phyloP scores from a whole-genome alignment of 2,329 filamentous ascomycete species.

The Alternaria longipes region DNA sequence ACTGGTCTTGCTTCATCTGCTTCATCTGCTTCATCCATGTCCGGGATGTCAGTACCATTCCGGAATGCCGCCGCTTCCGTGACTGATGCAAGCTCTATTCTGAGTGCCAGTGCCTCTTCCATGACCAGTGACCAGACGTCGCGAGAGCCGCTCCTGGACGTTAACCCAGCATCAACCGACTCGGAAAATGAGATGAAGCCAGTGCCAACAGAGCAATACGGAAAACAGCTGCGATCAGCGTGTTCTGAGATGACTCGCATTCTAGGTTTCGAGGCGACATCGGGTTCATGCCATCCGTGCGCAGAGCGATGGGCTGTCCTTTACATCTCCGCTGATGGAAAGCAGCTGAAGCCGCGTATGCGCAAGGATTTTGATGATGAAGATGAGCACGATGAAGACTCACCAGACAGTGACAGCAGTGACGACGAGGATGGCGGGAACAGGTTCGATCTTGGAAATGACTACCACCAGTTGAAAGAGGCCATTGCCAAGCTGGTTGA shows the following conservation, averaged over 20 bases:
- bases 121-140: constrained; percentile 77
- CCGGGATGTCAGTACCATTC: constrained; percentile 60
- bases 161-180: constrained; percentile 35
- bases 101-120: constrained; percentile 77
- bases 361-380: constrained; percentile 73
- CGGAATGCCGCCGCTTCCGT: constrained; percentile 62
- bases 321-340: constrained; percentile 78
- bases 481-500: constrained; percentile 82
- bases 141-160: constrained; percentile 68
- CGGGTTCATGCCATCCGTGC: constrained; percentile 78
- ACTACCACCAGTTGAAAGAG: constrained; percentile 82
- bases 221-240: constrained; percentile 68
- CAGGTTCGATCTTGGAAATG: constrained; percentile 72
- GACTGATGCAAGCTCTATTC: constrained; percentile 71
- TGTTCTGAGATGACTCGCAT: constrained; percentile 75
- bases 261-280: constrained; percentile 70
- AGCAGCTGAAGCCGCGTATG: constrained; percentile 74
- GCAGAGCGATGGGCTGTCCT: constrained; percentile 84
- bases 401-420: constrained; percentile 60
- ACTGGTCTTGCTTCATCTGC: constrained; percentile 56
- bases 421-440: constrained; percentile 56
- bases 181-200: constrained; percentile 59
- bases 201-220: constrained; percentile 53
- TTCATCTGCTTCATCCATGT: constrained; percentile 61
- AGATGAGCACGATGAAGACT: constrained; percentile 69